A percentile compares a stretch with the other conserved stretches of the same genome.
Conservation (phyloP, 495 filamentous ascomycete species). For the Penicillium lividum region DNA sequence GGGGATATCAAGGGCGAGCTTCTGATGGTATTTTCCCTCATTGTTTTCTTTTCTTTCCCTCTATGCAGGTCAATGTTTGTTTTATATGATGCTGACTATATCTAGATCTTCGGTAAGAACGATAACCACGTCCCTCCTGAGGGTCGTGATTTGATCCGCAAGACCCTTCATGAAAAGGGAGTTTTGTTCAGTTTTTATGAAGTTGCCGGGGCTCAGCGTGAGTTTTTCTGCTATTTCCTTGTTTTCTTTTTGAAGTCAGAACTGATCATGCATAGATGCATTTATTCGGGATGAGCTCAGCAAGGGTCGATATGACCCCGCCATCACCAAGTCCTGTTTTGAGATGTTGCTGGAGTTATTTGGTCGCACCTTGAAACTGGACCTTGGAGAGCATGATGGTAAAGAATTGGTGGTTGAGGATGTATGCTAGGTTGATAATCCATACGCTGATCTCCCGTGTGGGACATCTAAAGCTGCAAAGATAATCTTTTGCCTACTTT, state of each 20-base stretch:
- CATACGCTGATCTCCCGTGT: conserved; percentile 8
- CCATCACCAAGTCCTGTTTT: conserved; percentile 84
- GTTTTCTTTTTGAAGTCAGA: not conserved
- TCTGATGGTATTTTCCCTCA: conserved; percentile 54
- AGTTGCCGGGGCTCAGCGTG: conserved; percentile 85
- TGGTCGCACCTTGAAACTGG: conserved; percentile 71
- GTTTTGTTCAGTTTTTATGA: conserved; percentile 84
- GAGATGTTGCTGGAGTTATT: conserved; percentile 89
- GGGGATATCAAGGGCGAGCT: conserved; percentile 80
- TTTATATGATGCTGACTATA: not conserved
- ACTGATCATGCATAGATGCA: conserved; percentile 53
- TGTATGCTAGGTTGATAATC: conserved; percentile 46
- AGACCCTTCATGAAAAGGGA: conserved; percentile 75
- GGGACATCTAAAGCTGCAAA: not conserved
- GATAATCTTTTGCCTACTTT: no score
- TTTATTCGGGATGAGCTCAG: conserved; percentile 96
- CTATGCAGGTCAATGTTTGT: not conserved
- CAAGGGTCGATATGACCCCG: conserved; percentile 91
- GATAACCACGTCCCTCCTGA: conserved; percentile 88
- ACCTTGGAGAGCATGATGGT: conserved; percentile 64
- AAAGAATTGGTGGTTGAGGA: conserved; percentile 55
- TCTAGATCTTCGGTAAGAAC: conserved; percentile 75
- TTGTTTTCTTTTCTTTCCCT: not conserved
- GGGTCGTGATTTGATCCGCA: conserved; percentile 83
- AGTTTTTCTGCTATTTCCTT: conserved; percentile 27